Conservation (phyloP, 352 stramenopile genomes). For the Detonula confervacea region DNA sequence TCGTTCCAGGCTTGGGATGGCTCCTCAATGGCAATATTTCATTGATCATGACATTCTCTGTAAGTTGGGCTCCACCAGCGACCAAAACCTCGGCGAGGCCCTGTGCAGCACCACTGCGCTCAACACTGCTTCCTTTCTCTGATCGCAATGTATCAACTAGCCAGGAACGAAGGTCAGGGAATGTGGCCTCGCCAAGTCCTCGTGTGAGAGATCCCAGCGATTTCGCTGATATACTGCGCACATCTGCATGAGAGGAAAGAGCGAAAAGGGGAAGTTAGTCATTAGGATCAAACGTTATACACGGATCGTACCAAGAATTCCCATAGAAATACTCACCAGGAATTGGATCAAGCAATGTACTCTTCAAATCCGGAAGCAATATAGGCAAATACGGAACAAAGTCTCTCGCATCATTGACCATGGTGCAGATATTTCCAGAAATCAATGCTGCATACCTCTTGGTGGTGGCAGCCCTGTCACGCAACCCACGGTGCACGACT, state of each 20-base stretch:
- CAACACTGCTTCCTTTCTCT: slow-evolving; percentile 92
- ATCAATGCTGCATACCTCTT: slow-evolving; percentile 99
- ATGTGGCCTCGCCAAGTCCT: slow-evolving; percentile 94
- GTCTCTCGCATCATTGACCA: slow-evolving; percentile 98
- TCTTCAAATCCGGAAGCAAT: slow-evolving; percentile 95
- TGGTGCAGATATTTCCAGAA: slow-evolving; percentile 98
- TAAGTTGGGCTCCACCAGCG: slow-evolving; percentile 77
- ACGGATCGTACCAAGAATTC: neutral
- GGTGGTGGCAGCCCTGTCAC: slow-evolving; percentile 94
- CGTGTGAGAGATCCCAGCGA: slow-evolving; percentile 93
- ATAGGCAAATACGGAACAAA: slow-evolving; percentile 97
- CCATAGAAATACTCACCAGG: slow-evolving; percentile 50
- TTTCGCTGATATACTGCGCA: slow-evolving; percentile 93
- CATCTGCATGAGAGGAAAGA: slow-evolving; percentile 66
- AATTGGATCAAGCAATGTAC: slow-evolving; percentile 83
- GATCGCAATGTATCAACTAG: slow-evolving; percentile 95
- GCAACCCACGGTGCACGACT: slow-evolving; percentile 97
- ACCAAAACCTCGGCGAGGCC: slow-evolving; percentile 94
- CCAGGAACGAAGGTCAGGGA: slow-evolving; percentile 96
- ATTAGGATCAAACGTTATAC: too few species aligned
- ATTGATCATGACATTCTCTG: slow-evolving; percentile 87
- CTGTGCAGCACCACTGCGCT: slow-evolving; percentile 97
- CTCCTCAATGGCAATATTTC: slow-evolving; percentile 95
- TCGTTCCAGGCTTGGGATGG: slow-evolving; percentile 93
- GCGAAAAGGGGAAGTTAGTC: neutral